Percentiles rank a stretch among this genome's conserved stretches.
Evolutionary conservation across 805 yeast species (phyloP).

Genomic region (Danielia reshetovae): DNA sequence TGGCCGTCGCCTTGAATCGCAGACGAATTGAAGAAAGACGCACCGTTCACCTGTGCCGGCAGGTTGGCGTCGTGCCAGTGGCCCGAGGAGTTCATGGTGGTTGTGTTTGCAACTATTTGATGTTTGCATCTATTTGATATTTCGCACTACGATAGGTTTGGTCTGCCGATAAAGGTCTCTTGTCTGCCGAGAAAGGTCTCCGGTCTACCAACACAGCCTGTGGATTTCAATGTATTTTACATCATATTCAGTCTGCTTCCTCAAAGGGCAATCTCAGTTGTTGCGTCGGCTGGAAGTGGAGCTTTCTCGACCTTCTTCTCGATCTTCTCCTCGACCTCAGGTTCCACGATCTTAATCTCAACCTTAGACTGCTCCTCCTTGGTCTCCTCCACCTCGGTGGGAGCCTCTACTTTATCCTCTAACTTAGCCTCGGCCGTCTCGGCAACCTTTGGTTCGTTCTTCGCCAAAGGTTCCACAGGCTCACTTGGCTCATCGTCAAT

Average conservation of each 20-base stretch:
- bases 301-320: conserved; percentile 5
- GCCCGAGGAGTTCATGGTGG: conserved; percentile 24
- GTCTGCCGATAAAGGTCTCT: background rate
- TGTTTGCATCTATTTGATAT: no score
- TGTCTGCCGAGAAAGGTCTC: background rate
- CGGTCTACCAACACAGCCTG: no score
- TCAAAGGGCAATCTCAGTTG: conserved; percentile 6
- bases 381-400: conserved; percentile 1
- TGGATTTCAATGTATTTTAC: no score
- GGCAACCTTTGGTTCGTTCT: no score
- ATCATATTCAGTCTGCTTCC: background rate
- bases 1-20: conserved; percentile 18
- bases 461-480: no score
- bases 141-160: background rate
- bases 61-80: conserved; percentile 15
- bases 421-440: background rate
- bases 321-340: conserved; percentile 4
- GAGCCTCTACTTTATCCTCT: background rate
- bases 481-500: conserved; percentile 26
- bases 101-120: no score
- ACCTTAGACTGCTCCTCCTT: conserved; percentile 3
- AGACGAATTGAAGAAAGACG: conserved; percentile 3
- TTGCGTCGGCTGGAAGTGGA: conserved; percentile 1
- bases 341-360: conserved; percentile 1
- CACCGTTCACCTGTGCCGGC: conserved; percentile 1